A percentile compares a stretch with the other conserved stretches of the same genome.
Conservation (phyloP, 371 early-diverging fungal genomes). For the Lichtheimia corymbifera region DNA sequence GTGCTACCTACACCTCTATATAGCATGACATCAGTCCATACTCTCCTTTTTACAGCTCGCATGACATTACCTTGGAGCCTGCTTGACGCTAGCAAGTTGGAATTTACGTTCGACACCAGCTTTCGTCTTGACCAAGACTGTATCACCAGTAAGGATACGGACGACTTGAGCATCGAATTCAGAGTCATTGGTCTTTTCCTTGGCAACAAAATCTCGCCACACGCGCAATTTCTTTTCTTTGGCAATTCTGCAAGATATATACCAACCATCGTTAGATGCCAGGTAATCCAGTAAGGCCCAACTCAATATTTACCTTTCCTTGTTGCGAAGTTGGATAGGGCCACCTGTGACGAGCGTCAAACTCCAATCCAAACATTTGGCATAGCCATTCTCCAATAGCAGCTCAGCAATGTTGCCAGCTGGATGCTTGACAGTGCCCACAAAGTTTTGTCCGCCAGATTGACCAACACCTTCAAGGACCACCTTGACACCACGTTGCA, state of each 20-base stretch:
- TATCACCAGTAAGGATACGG: constrained; percentile 83
- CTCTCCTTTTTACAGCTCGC: not conserved
- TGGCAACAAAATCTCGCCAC: constrained; percentile 71
- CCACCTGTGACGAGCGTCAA: constrained; percentile 78
- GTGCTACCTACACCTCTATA: constrained; percentile 40
- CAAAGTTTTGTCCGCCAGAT: constrained; percentile 64
- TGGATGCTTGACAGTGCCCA: constrained; percentile 81
- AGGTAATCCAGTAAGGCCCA: too few relatives aligned
- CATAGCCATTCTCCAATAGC: constrained; percentile 80
- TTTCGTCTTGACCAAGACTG: constrained; percentile 65
- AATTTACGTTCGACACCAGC: constrained; percentile 74
- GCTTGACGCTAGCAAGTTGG: constrained; percentile 80
- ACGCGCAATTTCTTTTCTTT: constrained; percentile 77
- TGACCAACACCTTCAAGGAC: constrained; percentile 74
- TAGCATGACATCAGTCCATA: not conserved
- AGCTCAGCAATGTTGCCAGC: constrained; percentile 93
- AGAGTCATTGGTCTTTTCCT: constrained; percentile 40
- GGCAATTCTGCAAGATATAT: constrained; percentile 39
- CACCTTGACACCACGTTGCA: constrained; percentile 90
- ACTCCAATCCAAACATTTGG: constrained; percentile 89
- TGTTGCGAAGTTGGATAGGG: constrained; percentile 71
- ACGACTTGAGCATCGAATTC: constrained; percentile 71
- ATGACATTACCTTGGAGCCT: constrained; percentile 56
- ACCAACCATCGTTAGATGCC: too few relatives aligned
- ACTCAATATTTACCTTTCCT: constrained; percentile 57